These are phyloP conservation scores for Yamadazyma triangularis DNA, from an alignment of 1,139 yeast genomes.

Conservation along the genomic window DNA sequence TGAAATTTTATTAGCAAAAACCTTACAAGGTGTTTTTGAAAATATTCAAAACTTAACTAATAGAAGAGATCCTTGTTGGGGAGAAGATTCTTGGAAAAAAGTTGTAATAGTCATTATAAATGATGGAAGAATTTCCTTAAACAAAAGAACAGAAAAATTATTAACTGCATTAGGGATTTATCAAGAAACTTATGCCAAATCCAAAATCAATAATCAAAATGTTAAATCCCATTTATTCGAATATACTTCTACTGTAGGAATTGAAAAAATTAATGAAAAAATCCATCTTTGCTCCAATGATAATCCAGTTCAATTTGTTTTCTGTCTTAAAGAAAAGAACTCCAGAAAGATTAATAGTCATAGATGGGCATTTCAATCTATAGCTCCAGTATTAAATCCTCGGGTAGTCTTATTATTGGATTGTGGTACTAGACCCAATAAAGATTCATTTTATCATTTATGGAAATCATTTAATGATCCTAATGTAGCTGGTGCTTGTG, in stretches of 20 bases:
- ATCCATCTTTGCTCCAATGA: slow-evolving; percentile 56
- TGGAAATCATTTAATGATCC: slow-evolving; percentile 76
- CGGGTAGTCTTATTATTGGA: slow-evolving; percentile 68
- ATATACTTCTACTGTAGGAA: slow-evolving; percentile 75
- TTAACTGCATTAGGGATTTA: slow-evolving; percentile 71
- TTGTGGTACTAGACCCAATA: slow-evolving; percentile 76
- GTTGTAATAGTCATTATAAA: slow-evolving; percentile 70
- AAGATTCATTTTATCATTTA: slow-evolving; percentile 67
- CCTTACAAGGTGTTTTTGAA: slow-evolving; percentile 73
- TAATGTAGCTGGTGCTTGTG: slow-evolving; percentile 85
- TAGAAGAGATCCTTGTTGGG: slow-evolving; percentile 65
- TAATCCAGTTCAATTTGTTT: slow-evolving; percentile 68
- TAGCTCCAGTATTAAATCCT: slow-evolving; percentile 67
- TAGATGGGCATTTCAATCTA: slow-evolving; percentile 82
- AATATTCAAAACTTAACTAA: slow-evolving; percentile 62
- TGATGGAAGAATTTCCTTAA: slow-evolving; percentile 70
- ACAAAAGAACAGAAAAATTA: slow-evolving; percentile 60
- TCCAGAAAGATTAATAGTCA: slow-evolving; percentile 76
- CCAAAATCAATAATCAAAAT: slow-evolving; percentile 62
- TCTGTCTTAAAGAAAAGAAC: slow-evolving; percentile 74
- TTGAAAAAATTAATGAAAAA: slow-evolving; percentile 52
- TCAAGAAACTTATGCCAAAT: slow-evolving; percentile 81
- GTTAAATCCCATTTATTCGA: slow-evolving; percentile 77
- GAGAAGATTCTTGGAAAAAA: slow-evolving; percentile 76
- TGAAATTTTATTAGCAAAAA: slow-evolving; percentile 65